A percentile compares a stretch with the other conserved stretches of the same genome.
These are phyloP conservation scores for Pisolithus tinctorius DNA, from an alignment of 768 basidiomycete species.

Conservation along the genomic window DNA sequence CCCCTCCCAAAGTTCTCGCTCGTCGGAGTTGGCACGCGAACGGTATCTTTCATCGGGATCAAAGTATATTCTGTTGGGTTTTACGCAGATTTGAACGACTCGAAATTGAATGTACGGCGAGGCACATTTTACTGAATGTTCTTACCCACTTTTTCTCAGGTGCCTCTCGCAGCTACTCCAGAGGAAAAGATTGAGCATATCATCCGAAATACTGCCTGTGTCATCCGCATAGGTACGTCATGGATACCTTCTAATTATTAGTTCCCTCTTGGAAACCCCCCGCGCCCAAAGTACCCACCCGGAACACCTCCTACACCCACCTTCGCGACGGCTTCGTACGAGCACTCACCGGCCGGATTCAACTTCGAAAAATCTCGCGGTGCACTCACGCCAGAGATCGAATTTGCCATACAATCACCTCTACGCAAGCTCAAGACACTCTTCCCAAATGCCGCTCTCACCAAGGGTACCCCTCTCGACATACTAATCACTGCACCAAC, in stretches of 20 bases:
- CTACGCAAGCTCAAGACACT: slow-evolving; percentile 68
- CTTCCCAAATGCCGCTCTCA: slow-evolving; percentile 63
- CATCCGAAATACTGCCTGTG: slow-evolving; percentile 59
- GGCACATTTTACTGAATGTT: background rate
- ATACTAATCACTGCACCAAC: slow-evolving; percentile 57
- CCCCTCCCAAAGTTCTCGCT: slow-evolving; percentile 59
- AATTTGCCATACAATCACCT: slow-evolving; percentile 50
- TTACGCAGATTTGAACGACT: slow-evolving; percentile 75
- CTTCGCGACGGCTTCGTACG: slow-evolving; percentile 81
- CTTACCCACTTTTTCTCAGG: slow-evolving; percentile 28
- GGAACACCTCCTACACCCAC: slow-evolving; percentile 71
- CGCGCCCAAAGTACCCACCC: slow-evolving; percentile 63
- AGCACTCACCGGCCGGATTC: slow-evolving; percentile 57
- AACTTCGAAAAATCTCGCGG: slow-evolving; percentile 44
- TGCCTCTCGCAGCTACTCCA: slow-evolving; percentile 46
- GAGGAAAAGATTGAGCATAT: slow-evolving; percentile 71
- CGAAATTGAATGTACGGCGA: slow-evolving; percentile 46
- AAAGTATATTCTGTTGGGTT: slow-evolving; percentile 89
- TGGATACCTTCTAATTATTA: background rate
- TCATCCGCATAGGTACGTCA: slow-evolving; percentile 63
- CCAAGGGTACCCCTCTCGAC: slow-evolving; percentile 65
- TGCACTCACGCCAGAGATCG: slow-evolving; percentile 51
- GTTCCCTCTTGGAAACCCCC: background rate
- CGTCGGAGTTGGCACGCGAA: slow-evolving; percentile 80
- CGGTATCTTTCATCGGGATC: slow-evolving; percentile 81